Base-by-base conservation (phyloP, 352 stramenopile species). In the Globisporangium irregulare region DNA sequence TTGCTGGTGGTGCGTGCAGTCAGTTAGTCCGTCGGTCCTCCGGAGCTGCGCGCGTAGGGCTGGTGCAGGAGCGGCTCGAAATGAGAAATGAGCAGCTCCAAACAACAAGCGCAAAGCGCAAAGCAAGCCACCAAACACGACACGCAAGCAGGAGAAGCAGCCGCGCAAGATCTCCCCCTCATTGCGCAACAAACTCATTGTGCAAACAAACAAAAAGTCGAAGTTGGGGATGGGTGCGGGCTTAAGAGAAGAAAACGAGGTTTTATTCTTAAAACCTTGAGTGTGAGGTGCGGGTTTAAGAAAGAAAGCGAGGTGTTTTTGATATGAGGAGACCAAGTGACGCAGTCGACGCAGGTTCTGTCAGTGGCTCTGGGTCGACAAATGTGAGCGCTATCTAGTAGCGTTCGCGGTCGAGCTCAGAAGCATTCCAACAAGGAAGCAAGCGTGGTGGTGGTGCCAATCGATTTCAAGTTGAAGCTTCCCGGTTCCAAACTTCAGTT, bases 81-180 rank as follows among this genome's bases (percentile, higher is more conserved):
- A 46, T 61, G 20, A 12, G 55, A 61, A 61, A 61, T 61, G 55
- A 61, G 29, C 8, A 27, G 55, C 55, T 20, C 12, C 51, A 34
- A 34, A 12, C 51, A 59, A 59, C 20, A 43, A 41, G 14, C 43
- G 43, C 43, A 50, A 50, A 18, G 15, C 41, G 18, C 43, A 51
- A 43, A 59, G 7, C 54, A 59, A 59, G 54, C 27, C 29, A 32
- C 29, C 29, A 32, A 51, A 22, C 43, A 51, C 43, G 43, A 51
- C 43, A 51, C 43, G 53, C 53, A 58, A 32, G 24, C 22, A 59
- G 24, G 2, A 46, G n/a, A 22, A 22, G 55, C 55, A 61, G 55
- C 55, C 55, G 55, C 55, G 55, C 55, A 61, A 61, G 55, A 61
- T 61, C 55, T 43, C 54, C 27, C n/a, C 54, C 15, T 36, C 15